Base-by-base conservation (phyloP, 495 filamentous ascomycete genomes). In the Podospora sp. region DNA sequence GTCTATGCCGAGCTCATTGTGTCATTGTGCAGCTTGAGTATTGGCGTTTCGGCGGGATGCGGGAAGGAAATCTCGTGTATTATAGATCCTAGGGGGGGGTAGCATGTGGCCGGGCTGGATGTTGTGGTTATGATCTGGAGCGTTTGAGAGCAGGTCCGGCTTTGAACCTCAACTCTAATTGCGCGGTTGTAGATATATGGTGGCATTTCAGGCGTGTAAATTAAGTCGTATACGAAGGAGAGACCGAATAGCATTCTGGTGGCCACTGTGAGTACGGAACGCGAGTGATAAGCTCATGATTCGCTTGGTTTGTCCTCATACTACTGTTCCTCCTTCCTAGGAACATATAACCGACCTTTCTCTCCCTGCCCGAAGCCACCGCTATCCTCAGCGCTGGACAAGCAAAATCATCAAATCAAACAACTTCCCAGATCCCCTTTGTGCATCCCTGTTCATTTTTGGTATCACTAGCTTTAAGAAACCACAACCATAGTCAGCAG, bases 81-180 rank as follows among this genome's bases (percentile, higher is more conserved):
- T 67, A 72, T 72, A 72, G 70, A 69, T 21, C n/a, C 55, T 66
- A 35, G 56, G 61, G 5, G 55, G 53, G 24, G 59, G 60, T 27
- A 24, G 14, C 26, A 26, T 57, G 20, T 57, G 26, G 53, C 53
- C 59, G 2, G 35, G 36, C 29, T 25, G 27, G 29, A 59, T 58
- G 52, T 65, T 18, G 29, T 22, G 51, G 22, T 33, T 8, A 33
- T 33, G 29, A 33, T 33, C 29, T 33, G 29, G 29, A 33, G 22
- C 26, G 52, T 40, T 57, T 58, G 36, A 18, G 40, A 18, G 57
- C 20, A 51, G 61, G 46, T 21, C 9, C 46, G 24, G 46, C 25
- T 14, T 22, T 4, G 35, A 29, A 20, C 18, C 49, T 53, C 6
- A 20, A 21, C 20, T 35, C n/a, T 63, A 27, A 20, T 46, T 29